Base-by-base conservation (phyloP, 1,139 yeast genomes). In the Eremothecium gossypii region DNA sequence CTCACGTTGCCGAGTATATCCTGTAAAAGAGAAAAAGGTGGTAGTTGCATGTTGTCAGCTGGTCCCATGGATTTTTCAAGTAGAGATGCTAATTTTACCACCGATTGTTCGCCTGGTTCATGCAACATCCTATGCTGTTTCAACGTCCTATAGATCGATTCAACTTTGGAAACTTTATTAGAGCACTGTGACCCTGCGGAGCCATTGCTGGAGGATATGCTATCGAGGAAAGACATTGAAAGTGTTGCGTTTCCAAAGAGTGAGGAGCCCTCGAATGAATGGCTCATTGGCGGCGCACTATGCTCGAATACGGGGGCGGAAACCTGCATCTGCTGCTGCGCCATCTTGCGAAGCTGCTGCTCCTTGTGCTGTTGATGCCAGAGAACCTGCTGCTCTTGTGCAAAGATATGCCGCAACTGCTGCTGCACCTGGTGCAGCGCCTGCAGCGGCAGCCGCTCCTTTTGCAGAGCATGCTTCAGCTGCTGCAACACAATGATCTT, bases 381-480 rank as follows among this genome's bases (percentile, higher is more conserved):
- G 33, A 58, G 39, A 10, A 48, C 41, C 38, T 60, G 60, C 39
- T 60, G 63, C 40, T 60, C 65, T 43, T 60, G 63, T 5, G 62
- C 55, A 44, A 60, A 60, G 4, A 59, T 57, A 39, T 58, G 57
- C 33, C 52, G 68, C 40, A 74, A 53, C 49, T 73, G 75, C 26
- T 54, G 50, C 46, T 70, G 72, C 4, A 72, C 68, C 32, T 60
- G 62, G 7, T 62, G 63, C 34, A 73, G 53, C 8, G 64, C 63
- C 10, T 60, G 57, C 2, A 64, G 58, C 2, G 74, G 67, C 31
- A 71, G 55, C 23, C 61, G 52, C 35, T 64, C 64, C 29, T 57
- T 52, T 40, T 59, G 61, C 10, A 66, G 44, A 36, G 61, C 67
- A 29, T 47, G 47, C 46, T 60, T 63, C 44, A 66, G 47, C 49